Evolutionary conservation across 495 filamentous ascomycete species (phyloP).

Genomic region (Diplogelasinospora grovesii): DNA sequence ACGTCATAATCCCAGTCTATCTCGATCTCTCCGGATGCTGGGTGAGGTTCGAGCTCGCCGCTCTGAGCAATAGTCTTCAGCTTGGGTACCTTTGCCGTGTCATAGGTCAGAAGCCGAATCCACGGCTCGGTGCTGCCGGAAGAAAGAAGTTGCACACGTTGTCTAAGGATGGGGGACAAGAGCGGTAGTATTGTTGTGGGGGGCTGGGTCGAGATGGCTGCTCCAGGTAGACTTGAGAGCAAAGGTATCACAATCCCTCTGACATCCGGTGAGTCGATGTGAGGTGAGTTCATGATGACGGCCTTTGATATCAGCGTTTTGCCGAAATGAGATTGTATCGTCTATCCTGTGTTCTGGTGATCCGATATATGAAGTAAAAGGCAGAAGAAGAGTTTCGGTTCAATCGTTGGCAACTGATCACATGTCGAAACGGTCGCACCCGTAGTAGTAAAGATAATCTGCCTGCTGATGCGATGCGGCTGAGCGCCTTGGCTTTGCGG

Average conservation of each 20-base stretch:
- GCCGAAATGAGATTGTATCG: too few species aligned
- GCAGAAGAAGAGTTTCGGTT: too few species aligned
- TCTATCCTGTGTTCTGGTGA: too few species aligned
- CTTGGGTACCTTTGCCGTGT: slow-evolving; percentile 56
- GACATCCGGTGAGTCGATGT: slow-evolving; percentile 57
- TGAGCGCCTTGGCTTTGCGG: too few species aligned
- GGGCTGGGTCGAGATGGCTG: slow-evolving; percentile 70
- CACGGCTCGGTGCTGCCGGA: slow-evolving; percentile 66
- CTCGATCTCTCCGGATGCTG: slow-evolving; percentile 88
- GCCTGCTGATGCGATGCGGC: too few species aligned
- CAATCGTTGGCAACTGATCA: too few species aligned
- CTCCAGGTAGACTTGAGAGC: slow-evolving; percentile 78
- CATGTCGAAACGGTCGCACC: too few species aligned
- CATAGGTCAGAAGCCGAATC: slow-evolving; percentile 88
- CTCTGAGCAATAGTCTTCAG: slow-evolving; percentile 59
- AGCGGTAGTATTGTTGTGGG: slow-evolving; percentile 71
- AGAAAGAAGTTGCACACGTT: slow-evolving; percentile 74
- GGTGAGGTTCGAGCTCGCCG: slow-evolving; percentile 76
- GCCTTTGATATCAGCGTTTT: too few species aligned
- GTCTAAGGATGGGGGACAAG: slow-evolving; percentile 85
- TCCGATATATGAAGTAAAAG: too few species aligned
- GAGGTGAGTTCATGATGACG: slow-evolving; percentile 20
- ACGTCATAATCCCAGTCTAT: slow-evolving; percentile 55
- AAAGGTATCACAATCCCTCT: slow-evolving; percentile 64
- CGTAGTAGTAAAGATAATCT: too few species aligned